Evolutionary conservation across 2,329 filamentous ascomycete species (phyloP), one percentile per base, ranked within the genome.

Genomic region (Xylogone sp.): DNA sequence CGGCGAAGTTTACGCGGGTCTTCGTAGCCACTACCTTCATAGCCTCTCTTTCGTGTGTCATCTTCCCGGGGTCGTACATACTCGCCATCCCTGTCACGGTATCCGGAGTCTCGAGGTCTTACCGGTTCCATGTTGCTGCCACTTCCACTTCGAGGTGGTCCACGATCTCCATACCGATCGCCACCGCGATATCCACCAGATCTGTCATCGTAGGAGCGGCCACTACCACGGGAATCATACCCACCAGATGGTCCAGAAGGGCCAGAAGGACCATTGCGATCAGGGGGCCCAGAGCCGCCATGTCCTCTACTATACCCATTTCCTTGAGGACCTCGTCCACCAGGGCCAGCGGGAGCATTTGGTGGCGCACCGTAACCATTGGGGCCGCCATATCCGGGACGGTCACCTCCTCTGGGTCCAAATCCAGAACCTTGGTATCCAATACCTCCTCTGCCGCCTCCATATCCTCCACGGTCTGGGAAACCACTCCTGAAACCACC

Each of bases 61-160:
- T 78, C 74, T 48, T 79, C 70, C 52, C 77, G 79, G 59, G 82
- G 76, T 46, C 77, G 73, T n/a, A 34, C 72, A 48, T 79, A 74
- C 56, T 81, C 75, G 55, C 76, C 69, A 62, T 74, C 73, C 54
- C 55, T 44, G 42, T 58, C 59, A 20, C 59, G 63, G 48, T 74
- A 70, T 61, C 77, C 77, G 68, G 76, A 75, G 58, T 86, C 83
- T 63, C 84, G 72, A 49, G 83, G 82, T 64, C 87, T 85, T 67
- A 94, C 82, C 55, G 89, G 90, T 68, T 95, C 90, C 70, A 87
- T 87, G 72, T 95, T 94, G 73, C 88, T 88, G 59, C 88, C 88
- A 54, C 64, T 66, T 47, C 64, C 65, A 54, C 62, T 58, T 42
- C 61, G 57, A 51, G 53, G 58, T 47, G 55, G 53, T 42, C 61